Conservation (phyloP, 2,329 filamentous ascomycete genomes). For the Acrocalymma vagum region DNA sequence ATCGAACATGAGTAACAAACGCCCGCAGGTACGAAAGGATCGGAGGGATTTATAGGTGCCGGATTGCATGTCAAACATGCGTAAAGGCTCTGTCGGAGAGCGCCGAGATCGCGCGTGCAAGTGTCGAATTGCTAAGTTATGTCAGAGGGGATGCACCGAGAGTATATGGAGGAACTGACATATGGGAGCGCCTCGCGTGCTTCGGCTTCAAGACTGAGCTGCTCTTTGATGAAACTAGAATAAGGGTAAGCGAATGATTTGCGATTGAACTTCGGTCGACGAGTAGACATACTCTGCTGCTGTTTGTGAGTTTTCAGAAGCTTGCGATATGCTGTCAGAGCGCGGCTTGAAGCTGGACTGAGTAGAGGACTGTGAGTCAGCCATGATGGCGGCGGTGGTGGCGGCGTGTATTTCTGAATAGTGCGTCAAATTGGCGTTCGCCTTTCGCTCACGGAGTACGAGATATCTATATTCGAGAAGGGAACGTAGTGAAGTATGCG, state of each 20-base stretch:
- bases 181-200: conserved; percentile 95
- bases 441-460: no score
- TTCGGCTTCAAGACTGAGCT: conserved; percentile 91
- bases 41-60: conserved; percentile 68
- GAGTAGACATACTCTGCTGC: conserved; percentile 56
- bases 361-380: conserved; percentile 32
- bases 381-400: conserved; percentile 24
- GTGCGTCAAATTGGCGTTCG: no score
- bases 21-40: conserved; percentile 76
- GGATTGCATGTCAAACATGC: conserved; percentile 95
- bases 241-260: no score
- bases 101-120: conserved; percentile 89
- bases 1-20: conserved; percentile 98
- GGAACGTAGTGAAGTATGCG: no score
- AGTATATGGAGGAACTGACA: conserved; percentile 60
- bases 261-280: no score
- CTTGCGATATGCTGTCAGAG: conserved; percentile 52
- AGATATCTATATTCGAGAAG: no score
- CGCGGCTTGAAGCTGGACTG: conserved; percentile 35
- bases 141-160: conserved; percentile 18
- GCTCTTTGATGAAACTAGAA: conserved; percentile 87
- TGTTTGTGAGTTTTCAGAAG: conserved; percentile 63
- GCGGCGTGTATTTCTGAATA: not conserved
- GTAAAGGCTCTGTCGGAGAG: conserved; percentile 87
- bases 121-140: conserved; percentile 81